Evolutionary conservation across 805 yeast species (phyloP), one percentile per base, ranked within the genome.

Genomic region (Starmerella ratchasimensis): DNA sequence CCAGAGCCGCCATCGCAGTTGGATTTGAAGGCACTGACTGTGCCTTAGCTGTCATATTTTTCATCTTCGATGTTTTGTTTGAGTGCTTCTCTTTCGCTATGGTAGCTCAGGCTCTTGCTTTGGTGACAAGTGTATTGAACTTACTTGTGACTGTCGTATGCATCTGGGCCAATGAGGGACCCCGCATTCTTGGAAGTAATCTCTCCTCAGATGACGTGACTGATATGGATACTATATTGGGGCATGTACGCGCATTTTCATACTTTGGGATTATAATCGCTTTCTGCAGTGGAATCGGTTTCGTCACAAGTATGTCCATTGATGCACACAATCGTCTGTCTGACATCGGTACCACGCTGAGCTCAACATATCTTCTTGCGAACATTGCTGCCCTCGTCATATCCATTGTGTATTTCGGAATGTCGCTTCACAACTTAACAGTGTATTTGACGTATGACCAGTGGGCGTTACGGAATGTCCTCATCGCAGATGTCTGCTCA

Each of bases 211-310:
- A 33, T 3, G 31, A 19, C 7, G 11, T 29, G 19, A 33, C 29
- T 8, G 19, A 17, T 17, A 19, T 32, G 13, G 15, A 17, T 5
- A 30, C 23, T 10, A 28, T 40, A 11, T 25, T 39, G 28, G 26
- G 32, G 13, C 37, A 36, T 25, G 24, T 32, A n/a, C 30, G 35
- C 10, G 38, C 48, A 10, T 51, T 46, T 35, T 44, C 52, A 2
- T 41, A 53, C 36, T 38, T 50, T 19, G 48, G 52, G 6, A 21
- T 51, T 30, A 34, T 52, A 13, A 28, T 51, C 4, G 45, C 49
- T 2, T 42, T 43, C 17, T 25, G 47, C 3, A 49, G 48, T 5
- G 55, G 54, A 21, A 38, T 51, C 10, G 57, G 57, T 3, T 32
- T 49, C 16, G 47, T 43, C 8, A 34, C 51, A 4, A 45, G 50